Evolutionary conservation across 208 protist genomes (phyloP), one percentile per base, ranked within the genome.

Genomic region (Trypanosoma conorhini): DNA sequence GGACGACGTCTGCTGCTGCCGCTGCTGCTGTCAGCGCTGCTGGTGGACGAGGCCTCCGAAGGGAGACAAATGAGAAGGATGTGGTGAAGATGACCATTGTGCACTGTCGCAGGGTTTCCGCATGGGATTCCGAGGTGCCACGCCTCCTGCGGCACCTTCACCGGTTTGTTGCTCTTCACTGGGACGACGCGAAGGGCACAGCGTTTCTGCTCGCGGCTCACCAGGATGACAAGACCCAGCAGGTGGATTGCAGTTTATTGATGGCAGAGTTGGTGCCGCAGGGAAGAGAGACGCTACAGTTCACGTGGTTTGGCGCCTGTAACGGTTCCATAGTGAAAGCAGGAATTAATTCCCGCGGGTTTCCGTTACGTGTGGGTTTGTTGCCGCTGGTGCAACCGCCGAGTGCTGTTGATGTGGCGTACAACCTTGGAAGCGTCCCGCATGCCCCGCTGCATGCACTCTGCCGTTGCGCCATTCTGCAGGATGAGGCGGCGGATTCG

Each of bases 371-470:
- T 42, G 33, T 64, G 24, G 67, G 42, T 22, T n/a, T 72, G 19
- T 48, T 33, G 9, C 21, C 57, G 0, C 50, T 64, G 33, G 24
- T 44, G n/a, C 42, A 58, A 21, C 24, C 33, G 26, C 15, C 28
- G 0, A 72, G 57, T 35, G 13, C 13, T 7, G 21, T 64, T 44
- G 57, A 64, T 52, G 21, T 59, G 21, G 42, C 65, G 13, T 73
- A 65, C 30, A 73, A 57, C 46, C 21, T 66, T 42, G 68, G 68
- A 19, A 57, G 28, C 52, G 1, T 59, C n/a, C 59, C n/a, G 28
- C 28, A 66, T 60, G 59, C 60, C 0, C 48, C 42, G 22, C 24
- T 73, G 30, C 46, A 73, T 21, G 31, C 50, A 12, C 40, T 73
- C 4, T 67, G 68, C 50, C 59, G 50, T 9, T 73, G 68, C 38